These are phyloP conservation scores for Papiliotrema nemorosa DNA, from an alignment of 1,284 basidiomycete species.

Conservation along the genomic window DNA sequence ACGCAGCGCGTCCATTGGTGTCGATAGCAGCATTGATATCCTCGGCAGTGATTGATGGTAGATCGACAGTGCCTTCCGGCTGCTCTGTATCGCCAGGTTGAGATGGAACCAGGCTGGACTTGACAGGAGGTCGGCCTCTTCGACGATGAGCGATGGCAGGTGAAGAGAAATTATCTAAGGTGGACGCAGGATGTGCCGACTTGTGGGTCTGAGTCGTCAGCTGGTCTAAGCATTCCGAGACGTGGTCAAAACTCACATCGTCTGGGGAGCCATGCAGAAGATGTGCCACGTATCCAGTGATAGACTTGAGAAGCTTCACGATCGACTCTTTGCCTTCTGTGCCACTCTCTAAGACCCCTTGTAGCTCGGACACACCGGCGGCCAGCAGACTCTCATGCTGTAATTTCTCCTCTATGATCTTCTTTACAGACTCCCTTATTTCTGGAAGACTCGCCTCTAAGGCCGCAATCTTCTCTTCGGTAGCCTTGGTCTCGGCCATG, in stretches of 20 bases:
- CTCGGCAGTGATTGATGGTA: not conserved
- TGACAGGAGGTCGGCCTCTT: slow-evolving; percentile 34
- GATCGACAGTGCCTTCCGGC: no score
- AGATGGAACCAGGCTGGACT: no score
- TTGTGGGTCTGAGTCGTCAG: slow-evolving; percentile 1
- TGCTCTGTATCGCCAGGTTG: no score
- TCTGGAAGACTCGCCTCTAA: slow-evolving; percentile 3
- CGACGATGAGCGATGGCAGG: slow-evolving; percentile 33
- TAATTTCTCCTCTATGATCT: slow-evolving; percentile 22
- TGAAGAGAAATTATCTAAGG: slow-evolving; percentile 33
- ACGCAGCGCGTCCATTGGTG: not conserved
- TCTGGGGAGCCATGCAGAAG: slow-evolving; percentile 9
- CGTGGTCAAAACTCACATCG: slow-evolving; percentile 2
- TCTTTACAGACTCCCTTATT: slow-evolving; percentile 20
- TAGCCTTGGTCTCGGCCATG: not conserved
- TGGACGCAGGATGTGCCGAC: slow-evolving; percentile 15
- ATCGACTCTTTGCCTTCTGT: slow-evolving; percentile 28
- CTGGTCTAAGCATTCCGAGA: slow-evolving; percentile 1
- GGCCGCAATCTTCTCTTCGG: slow-evolving; percentile 1
- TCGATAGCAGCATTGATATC: not conserved
- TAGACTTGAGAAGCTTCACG: slow-evolving; percentile 17
- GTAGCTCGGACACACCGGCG: slow-evolving; percentile 23
- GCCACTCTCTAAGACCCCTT: slow-evolving; percentile 13
- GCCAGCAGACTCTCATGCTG: slow-evolving; percentile 25
- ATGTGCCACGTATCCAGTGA: slow-evolving; percentile 22